Conservation (phyloP, 305 asterid species). For the Lippia alba region DNA sequence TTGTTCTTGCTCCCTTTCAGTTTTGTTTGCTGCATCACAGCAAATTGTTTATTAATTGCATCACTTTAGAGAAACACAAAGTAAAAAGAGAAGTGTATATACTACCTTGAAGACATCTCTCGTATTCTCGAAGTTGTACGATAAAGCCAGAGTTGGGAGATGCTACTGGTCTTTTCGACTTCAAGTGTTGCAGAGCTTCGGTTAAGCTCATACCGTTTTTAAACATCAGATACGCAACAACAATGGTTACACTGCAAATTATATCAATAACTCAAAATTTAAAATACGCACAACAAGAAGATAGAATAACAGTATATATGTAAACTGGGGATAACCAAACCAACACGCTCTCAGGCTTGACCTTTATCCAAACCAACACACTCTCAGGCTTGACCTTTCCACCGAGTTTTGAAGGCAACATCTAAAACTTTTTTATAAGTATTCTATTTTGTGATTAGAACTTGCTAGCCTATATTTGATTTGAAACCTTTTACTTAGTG, state of each 20-base stretch:
- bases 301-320: neutral
- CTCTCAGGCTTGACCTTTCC: too few species aligned
- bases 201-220: conserved; percentile 65
- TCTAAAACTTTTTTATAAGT: neutral
- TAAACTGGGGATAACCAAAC: neutral
- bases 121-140: conserved; percentile 45
- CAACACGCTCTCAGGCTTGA: too few species aligned
- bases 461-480: neutral
- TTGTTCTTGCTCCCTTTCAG: conserved; percentile 5
- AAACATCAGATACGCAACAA: conserved; percentile 78
- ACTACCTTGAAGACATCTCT: conserved; percentile 52
- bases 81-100: conserved; percentile 2
- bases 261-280: conserved; percentile 15
- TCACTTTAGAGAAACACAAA: neutral
- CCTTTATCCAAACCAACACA: too few species aligned
- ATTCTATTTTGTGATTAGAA: neutral
- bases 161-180: conserved; percentile 55
- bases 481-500: neutral
- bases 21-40: conserved; percentile 29
- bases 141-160: conserved; percentile 79
- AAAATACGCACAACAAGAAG: conserved; percentile 9
- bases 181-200: conserved; percentile 66
- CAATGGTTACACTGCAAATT: conserved; percentile 65
- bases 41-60: neutral
- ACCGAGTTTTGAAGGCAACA: too few species aligned